A percentile compares a stretch with the other conserved stretches of the same genome.
Conservation (phyloP, 164 flowering plant genomes). For the Magnolia sinica region DNA sequence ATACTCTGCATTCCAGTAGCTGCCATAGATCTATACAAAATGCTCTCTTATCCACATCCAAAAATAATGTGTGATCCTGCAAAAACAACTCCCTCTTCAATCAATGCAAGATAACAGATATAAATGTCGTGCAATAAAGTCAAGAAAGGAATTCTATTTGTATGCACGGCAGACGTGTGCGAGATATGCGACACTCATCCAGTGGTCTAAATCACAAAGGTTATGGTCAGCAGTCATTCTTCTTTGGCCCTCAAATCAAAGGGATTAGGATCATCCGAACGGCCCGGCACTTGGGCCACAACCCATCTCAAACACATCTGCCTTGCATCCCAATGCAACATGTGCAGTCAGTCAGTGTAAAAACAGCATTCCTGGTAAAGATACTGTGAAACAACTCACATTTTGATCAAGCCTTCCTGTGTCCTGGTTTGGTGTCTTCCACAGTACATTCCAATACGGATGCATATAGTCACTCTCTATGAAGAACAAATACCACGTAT, state of each 20-base stretch:
- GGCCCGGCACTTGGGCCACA: too few relatives aligned
- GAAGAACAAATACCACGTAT: constrained; percentile 22
- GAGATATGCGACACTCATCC: too few relatives aligned
- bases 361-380: background rate
- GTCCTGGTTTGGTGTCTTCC: constrained; percentile 19
- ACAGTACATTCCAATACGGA: constrained; percentile 13
- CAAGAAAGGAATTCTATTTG: too few relatives aligned
- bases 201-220: too few relatives aligned
- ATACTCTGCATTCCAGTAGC: constrained; percentile 13
- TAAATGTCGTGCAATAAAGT: too few relatives aligned
- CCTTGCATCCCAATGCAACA: background rate
- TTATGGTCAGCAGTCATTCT: too few relatives aligned
- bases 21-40: constrained; percentile 18
- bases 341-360: background rate
- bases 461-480: constrained; percentile 19
- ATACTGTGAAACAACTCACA: constrained; percentile 30
- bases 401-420: constrained; percentile 20
- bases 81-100: background rate
- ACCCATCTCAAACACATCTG: background rate
- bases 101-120: background rate
- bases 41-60: constrained; percentile 16
- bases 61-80: constrained; percentile 28
- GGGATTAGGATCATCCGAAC: too few relatives aligned
- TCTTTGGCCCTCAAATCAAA: too few relatives aligned
- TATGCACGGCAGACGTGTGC: too few relatives aligned